Percentiles rank a stretch among this genome's conserved stretches.
Conservation (phyloP, 2,329 filamentous ascomycete genomes). For the Diaporthe nobilis region DNA sequence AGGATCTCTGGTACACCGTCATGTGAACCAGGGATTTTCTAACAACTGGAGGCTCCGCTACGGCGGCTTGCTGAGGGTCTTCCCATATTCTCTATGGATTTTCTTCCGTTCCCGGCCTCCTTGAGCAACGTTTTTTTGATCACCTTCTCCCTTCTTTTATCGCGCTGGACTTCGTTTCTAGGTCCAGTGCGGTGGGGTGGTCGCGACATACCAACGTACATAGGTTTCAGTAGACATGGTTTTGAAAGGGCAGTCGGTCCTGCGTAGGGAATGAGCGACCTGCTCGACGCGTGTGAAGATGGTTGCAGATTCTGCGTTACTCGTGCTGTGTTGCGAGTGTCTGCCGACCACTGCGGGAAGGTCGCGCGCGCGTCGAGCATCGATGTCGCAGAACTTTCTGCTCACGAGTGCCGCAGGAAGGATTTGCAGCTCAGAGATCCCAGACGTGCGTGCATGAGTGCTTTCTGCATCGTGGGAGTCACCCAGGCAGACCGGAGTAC, state of each 20-base stretch:
- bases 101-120: slow-evolving; percentile 71
- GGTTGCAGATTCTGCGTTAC: not conserved
- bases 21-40: slow-evolving; percentile 61
- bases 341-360: too few species aligned
- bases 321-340: not conserved
- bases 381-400: not conserved
- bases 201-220: slow-evolving; percentile 56
- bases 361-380: not conserved
- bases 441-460: not conserved
- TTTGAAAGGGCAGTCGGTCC: not conserved
- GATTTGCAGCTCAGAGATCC: too few species aligned
- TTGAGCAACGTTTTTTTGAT: slow-evolving; percentile 58
- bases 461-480: not conserved
- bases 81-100: slow-evolving; percentile 61
- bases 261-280: not conserved
- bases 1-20: slow-evolving; percentile 63
- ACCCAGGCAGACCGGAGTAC: not conserved
- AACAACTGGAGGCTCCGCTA: slow-evolving; percentile 64
- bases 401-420: not conserved
- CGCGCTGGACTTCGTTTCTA: slow-evolving; percentile 58
- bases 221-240: not conserved
- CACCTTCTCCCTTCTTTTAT: slow-evolving; percentile 58
- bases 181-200: slow-evolving; percentile 68
- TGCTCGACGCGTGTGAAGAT: not conserved
- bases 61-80: slow-evolving; percentile 70